Base-by-base conservation (phyloP, 148 eudicot genomes). In the Persicaria tinctoria region DNA sequence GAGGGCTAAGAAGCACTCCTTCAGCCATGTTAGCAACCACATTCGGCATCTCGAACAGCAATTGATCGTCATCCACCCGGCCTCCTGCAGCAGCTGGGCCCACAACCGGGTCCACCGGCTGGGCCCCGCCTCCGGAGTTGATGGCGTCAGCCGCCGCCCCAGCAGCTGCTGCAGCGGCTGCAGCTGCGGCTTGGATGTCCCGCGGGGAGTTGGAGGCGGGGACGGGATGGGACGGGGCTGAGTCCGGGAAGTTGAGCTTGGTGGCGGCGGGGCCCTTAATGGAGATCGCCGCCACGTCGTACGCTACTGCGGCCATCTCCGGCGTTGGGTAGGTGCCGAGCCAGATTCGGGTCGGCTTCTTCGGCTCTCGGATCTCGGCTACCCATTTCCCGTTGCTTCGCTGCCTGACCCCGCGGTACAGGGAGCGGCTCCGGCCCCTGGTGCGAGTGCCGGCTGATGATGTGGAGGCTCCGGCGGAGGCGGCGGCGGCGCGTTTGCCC, bases 1-100 rank as follows among this genome's bases (percentile, higher is more conserved):
- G 94, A 53, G 94, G 94, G 81, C 91, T 87, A 54, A 90, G 87
- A 27, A 90, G 83, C 94, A 90, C 87, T 47, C 91, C 94, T 20
- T 90, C 75, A 18, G 94, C 91, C 94, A 90, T 90, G 66, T 83
- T 86, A 20, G 51, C 79, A 53, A 89, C 85, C 72, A 89, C 89
- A 86, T 89, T 90, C 0, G 94, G 94, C 89, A 90, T 84, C 63
- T 90, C 91, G 74, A 90, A 90, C 18, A 90, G 77, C 87, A 89
- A 70, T 79, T 89, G n/a, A n/a, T n/a, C 93, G 77, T 89, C 94
- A 72, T 90, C 94, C 13, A 90, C 13, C 53, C 3, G 12, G 11
- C 53, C 41, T 1, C 27, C 27, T 23, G 27, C 27, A 23, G 41
- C 41, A 32, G 38, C 18, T 49, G 2, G 1, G 6, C 6, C 53